Evolutionary conservation across 1,284 basidiomycete genomes (phyloP).

Genomic region (Exobasidium cylindrosporum): DNA sequence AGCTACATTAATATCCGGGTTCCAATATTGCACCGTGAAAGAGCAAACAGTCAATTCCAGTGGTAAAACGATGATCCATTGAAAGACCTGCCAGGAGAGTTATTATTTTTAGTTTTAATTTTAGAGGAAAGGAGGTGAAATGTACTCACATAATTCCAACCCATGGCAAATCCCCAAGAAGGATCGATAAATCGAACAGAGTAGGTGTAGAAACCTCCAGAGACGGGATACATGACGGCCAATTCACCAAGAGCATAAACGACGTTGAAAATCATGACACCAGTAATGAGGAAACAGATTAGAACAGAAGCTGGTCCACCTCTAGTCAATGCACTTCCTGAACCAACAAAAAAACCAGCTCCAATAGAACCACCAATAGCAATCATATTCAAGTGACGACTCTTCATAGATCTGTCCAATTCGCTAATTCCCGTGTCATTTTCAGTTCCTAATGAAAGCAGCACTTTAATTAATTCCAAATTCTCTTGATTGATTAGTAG

Average conservation of each 20-base stretch:
- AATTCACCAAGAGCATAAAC: constrained; percentile 54
- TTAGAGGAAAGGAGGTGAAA: no score
- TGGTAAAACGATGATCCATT: constrained; percentile 49
- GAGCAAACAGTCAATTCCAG: constrained; percentile 48
- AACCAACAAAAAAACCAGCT: constrained; percentile 59
- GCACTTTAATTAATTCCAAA: no score
- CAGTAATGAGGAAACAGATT: constrained; percentile 48
- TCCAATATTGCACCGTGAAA: constrained; percentile 47
- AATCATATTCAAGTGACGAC: constrained; percentile 57
- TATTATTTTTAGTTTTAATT: no score
- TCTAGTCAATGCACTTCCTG: constrained; percentile 57
- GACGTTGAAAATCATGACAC: constrained; percentile 53
- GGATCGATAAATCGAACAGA: constrained; percentile 46
- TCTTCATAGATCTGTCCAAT: constrained; percentile 35
- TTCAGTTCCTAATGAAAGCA: no score
- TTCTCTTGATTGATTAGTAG: no score
- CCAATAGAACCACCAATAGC: constrained; percentile 62
- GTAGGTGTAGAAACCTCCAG: constrained; percentile 45
- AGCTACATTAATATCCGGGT: constrained; percentile 24
- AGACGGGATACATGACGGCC: constrained; percentile 35
- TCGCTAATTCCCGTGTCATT: no score
- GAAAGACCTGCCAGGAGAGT: constrained; percentile 49
- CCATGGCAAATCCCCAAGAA: constrained; percentile 48
- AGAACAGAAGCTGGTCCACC: constrained; percentile 59
- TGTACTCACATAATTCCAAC: constrained; percentile 46